These are phyloP conservation scores for Salicornia ramosissima DNA, from an alignment of 148 eudicot genomes.

Conservation along the genomic window DNA sequence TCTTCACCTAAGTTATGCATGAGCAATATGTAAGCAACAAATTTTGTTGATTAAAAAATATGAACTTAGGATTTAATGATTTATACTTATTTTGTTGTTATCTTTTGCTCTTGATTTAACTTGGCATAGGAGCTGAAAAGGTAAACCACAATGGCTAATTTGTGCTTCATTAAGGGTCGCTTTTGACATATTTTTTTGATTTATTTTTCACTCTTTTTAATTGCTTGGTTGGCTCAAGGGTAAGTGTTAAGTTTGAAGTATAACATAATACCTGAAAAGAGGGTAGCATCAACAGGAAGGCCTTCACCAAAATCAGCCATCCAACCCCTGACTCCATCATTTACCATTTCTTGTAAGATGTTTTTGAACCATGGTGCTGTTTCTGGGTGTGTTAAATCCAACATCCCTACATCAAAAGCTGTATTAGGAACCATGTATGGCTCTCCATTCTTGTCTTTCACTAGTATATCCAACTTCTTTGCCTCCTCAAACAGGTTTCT, in stretches of 20 bases:
- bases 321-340: slow-evolving; percentile 96
- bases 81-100: too few relatives aligned
- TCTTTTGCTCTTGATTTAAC: too few relatives aligned
- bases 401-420: slow-evolving; percentile 97
- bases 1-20: slow-evolving; percentile 64
- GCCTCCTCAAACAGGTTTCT: slow-evolving; percentile 86
- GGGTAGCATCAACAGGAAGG: slow-evolving; percentile 80
- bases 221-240: neutral
- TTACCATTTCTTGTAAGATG: slow-evolving; percentile 75
- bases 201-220: neutral
- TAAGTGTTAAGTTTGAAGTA: neutral
- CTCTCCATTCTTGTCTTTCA: slow-evolving; percentile 68
- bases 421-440: slow-evolving; percentile 98
- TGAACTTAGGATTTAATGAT: too few relatives aligned
- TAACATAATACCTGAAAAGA: slow-evolving; percentile 61
- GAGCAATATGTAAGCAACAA: neutral
- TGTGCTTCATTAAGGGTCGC: too few relatives aligned
- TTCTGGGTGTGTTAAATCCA: slow-evolving; percentile 85
- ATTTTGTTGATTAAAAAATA: too few relatives aligned
- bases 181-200: neutral
- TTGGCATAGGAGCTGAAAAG: too few relatives aligned
- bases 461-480: slow-evolving; percentile 70
- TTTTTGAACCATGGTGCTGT: slow-evolving; percentile 82
- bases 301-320: slow-evolving; percentile 99
- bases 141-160: neutral